A percentile compares a stretch with the other conserved stretches of the same genome.
Conservation (phyloP, 257 asterid genomes). For the Phtheirospermum japonicum region DNA sequence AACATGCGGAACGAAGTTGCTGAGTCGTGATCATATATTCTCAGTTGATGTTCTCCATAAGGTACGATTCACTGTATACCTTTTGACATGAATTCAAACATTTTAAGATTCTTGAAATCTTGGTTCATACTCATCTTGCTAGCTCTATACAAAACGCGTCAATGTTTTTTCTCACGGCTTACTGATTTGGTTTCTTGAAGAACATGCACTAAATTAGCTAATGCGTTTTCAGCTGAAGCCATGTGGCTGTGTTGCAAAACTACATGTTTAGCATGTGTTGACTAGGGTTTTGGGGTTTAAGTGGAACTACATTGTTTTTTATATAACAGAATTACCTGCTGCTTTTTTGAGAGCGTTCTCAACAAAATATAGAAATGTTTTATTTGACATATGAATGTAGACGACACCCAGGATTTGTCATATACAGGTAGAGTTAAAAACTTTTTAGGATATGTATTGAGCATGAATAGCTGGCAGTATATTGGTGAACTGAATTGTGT, state of each 20-base stretch:
- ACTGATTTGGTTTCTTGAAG: constrained; percentile 5
- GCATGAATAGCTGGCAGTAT: background rate
- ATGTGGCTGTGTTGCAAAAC: background rate
- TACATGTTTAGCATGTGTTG: background rate
- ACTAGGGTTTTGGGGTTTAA: background rate
- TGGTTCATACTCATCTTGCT: constrained; percentile 10
- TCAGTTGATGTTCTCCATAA: constrained; percentile 18
- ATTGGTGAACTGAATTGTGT: background rate
- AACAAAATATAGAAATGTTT: background rate
- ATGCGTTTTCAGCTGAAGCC: background rate
- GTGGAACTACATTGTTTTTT: background rate
- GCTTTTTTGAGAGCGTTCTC: background rate
- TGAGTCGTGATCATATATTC: background rate
- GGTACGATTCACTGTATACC: constrained; percentile 16
- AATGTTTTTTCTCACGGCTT: background rate
- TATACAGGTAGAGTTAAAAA: background rate
- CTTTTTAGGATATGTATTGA: background rate
- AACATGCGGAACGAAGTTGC: constrained; percentile 16
- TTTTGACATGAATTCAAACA: background rate
- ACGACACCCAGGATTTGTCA: background rate
- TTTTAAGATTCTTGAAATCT: background rate
- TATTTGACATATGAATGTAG: constrained; percentile 1
- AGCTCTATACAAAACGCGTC: background rate
- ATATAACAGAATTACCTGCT: background rate
- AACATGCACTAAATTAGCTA: background rate